Evolutionary conservation across 768 basidiomycete species (phyloP).

Genomic region (Amanita polypyramis): DNA sequence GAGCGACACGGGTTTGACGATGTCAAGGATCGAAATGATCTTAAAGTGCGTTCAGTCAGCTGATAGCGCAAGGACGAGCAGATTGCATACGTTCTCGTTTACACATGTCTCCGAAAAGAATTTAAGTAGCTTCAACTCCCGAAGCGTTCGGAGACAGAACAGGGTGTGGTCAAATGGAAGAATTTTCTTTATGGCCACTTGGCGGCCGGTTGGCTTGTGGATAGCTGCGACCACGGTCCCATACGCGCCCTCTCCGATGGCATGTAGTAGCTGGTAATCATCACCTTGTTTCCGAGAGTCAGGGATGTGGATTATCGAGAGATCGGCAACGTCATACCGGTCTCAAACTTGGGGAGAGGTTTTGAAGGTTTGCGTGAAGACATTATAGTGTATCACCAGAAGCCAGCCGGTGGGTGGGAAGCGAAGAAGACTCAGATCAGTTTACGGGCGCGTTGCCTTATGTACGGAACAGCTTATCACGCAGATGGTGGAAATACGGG

Average conservation of each 20-base stretch:
- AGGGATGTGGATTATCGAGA: slow-evolving; percentile 23
- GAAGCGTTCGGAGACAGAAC: slow-evolving; percentile 78
- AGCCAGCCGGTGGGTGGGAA: background rate
- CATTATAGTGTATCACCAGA: slow-evolving; percentile 2
- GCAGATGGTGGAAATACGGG: background rate
- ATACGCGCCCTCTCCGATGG: slow-evolving; percentile 93
- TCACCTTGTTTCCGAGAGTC: slow-evolving; percentile 20
- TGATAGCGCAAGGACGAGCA: background rate
- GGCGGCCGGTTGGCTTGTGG: slow-evolving; percentile 66
- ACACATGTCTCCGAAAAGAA: slow-evolving; percentile 36
- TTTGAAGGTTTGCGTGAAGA: slow-evolving; percentile 4
- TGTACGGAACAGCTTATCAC: background rate
- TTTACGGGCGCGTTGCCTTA: background rate
- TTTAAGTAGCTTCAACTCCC: slow-evolving; percentile 89
- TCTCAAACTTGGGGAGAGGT: slow-evolving; percentile 5
- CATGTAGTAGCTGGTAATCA: slow-evolving; percentile 65
- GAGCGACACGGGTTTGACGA: slow-evolving; percentile 69
- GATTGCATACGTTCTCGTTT: background rate
- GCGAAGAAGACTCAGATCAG: background rate
- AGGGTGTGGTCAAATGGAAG: slow-evolving; percentile 91
- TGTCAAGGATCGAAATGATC: slow-evolving; percentile 94
- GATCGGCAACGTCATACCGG: slow-evolving; percentile 1
- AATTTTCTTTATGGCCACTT: slow-evolving; percentile 95
- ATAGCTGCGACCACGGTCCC: slow-evolving; percentile 84
- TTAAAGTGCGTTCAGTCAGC: slow-evolving; percentile 22